A percentile compares a stretch with the other conserved stretches of the same genome.
phyloP scores from a whole-genome alignment of 192 early-diverging fungal genomes.

The Endogone sp. region DNA sequence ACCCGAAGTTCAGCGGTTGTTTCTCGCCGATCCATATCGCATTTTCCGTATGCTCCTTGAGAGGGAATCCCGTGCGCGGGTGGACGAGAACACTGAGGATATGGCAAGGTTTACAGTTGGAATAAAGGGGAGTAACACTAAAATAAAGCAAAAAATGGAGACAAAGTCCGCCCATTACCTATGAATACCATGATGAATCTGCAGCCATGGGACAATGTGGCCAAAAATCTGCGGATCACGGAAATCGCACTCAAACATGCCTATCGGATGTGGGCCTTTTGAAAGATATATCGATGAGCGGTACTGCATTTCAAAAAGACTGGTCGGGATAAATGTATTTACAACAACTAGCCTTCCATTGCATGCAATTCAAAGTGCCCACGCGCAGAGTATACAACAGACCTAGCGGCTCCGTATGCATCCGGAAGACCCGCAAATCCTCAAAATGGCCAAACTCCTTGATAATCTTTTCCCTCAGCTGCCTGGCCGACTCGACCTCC shows the following conservation, averaged over 20 bases:
- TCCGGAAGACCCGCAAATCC: constrained; percentile 9
- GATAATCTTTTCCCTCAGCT: constrained; percentile 12
- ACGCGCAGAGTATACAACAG: neutral
- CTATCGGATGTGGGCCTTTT: constrained; percentile 14
- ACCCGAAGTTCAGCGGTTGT: constrained; percentile 7
- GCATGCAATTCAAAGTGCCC: neutral
- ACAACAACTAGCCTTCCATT: too few relatives aligned
- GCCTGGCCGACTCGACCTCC: neutral
- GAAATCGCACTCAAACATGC: constrained; percentile 20
- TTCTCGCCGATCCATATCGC: constrained; percentile 20
- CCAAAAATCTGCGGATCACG: constrained; percentile 4
- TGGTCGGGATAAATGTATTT: too few relatives aligned
- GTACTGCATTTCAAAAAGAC: too few relatives aligned
- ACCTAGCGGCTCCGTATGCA: constrained; percentile 2
- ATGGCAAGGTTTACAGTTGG: too few relatives aligned
- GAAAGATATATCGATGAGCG: neutral
- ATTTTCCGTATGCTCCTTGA: constrained; percentile 15
- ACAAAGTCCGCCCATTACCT: too few relatives aligned
- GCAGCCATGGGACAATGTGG: neutral
- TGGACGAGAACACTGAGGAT: constrained; percentile 10
- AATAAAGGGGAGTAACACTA: too few relatives aligned
- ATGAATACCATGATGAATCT: neutral
- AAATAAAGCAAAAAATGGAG: too few relatives aligned
- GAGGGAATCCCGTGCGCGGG: constrained; percentile 7
- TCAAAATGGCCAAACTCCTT: constrained; percentile 14